Percentiles rank a stretch among this genome's conserved stretches.
phyloP scores from a whole-genome alignment of 441 rosid genomes.

The Oxalis stricta region DNA sequence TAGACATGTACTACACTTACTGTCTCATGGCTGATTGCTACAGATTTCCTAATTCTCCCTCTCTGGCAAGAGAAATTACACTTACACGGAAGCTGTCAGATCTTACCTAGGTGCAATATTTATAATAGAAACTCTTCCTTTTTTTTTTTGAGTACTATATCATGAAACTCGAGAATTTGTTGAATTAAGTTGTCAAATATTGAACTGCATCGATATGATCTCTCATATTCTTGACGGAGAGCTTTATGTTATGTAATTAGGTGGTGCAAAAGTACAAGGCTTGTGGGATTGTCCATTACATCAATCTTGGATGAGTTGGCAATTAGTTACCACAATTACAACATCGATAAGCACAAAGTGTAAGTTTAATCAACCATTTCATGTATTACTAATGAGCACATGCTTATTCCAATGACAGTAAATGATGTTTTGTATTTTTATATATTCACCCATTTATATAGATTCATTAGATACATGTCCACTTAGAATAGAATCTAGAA shows the following conservation, averaged over 20 bases:
- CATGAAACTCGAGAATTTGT: too few relatives aligned
- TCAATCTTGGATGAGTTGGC: constrained; percentile 7
- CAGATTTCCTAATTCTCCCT: constrained; percentile 4
- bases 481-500: too few relatives aligned
- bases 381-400: background rate
- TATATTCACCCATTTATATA: too few relatives aligned
- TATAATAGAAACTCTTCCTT: background rate
- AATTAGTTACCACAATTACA: constrained; percentile 20
- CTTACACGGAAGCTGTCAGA: constrained; percentile 13
- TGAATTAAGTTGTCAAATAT: too few relatives aligned
- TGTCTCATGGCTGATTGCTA: constrained; percentile 15
- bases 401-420: background rate
- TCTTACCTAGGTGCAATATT: constrained; percentile 7
- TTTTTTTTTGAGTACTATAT: background rate
- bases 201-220: too few relatives aligned
- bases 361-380: constrained; percentile 4
- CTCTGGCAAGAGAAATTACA: constrained; percentile 13
- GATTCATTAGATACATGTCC: too few relatives aligned
- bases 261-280: constrained; percentile 9
- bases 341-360: constrained; percentile 17
- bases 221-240: too few relatives aligned
- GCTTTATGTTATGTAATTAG: too few relatives aligned
- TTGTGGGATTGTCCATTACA: constrained; percentile 18
- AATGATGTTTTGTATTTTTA: background rate
- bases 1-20: constrained; percentile 11